Percentiles rank a stretch among this genome's conserved stretches.
Conservation (phyloP, 441 rosid species). For the Gossypium lobatum region DNA sequence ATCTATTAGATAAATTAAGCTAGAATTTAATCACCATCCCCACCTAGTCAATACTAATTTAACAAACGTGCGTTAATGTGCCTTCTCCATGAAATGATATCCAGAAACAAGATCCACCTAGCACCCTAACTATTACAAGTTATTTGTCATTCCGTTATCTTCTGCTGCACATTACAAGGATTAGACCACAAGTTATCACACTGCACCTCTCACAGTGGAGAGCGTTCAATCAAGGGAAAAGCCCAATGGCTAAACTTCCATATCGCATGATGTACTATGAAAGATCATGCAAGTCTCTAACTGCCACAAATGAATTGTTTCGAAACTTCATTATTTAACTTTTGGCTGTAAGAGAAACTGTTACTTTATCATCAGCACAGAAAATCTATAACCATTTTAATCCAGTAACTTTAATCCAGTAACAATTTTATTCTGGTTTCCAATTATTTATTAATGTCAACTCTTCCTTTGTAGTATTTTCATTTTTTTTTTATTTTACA, state of each 20-base stretch:
- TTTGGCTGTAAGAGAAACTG: not conserved
- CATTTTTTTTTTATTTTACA: too few species aligned
- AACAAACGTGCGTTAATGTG: too few species aligned
- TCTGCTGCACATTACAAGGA: not conserved
- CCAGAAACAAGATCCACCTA: not conserved
- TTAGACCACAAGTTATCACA: not conserved
- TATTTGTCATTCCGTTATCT: not conserved
- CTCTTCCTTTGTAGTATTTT: too few species aligned
- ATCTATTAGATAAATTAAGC: not conserved
- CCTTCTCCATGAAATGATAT: not conserved
- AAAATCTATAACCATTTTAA: not conserved
- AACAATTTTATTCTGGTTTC: too few species aligned
- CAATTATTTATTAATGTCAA: too few species aligned
- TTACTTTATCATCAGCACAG: not conserved
- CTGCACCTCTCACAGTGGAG: not conserved
- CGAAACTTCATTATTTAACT: not conserved
- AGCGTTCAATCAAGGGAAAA: not conserved
- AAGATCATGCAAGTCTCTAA: not conserved
- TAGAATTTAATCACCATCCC: not conserved
- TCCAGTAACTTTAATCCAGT: too few species aligned
- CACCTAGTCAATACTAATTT: not conserved
- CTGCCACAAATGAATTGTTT: not conserved
- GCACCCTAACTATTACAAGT: not conserved
- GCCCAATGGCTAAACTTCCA: not conserved
- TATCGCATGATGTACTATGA: not conserved